Conservation (phyloP, 306 rosid species). For the Glycyrrhiza uralensis region DNA sequence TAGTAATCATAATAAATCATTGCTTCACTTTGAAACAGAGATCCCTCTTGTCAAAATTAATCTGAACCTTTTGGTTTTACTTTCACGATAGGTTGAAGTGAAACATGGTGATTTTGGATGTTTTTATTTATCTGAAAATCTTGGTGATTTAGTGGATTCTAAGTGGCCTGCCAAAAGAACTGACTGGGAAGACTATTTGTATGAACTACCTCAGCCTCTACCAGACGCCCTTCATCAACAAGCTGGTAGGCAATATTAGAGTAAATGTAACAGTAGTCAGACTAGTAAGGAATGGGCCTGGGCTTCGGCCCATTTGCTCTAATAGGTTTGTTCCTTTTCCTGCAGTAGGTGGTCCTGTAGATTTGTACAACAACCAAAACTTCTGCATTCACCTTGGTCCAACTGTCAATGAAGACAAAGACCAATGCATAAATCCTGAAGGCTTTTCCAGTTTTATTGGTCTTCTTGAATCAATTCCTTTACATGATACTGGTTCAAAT, state of each 20-base stretch:
- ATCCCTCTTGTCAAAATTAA: constrained; percentile 13
- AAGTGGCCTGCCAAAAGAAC: constrained; percentile 39
- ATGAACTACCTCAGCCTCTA: constrained; percentile 61
- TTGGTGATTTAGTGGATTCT: constrained; percentile 57
- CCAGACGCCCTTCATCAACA: constrained; percentile 51
- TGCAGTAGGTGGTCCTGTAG: constrained; percentile 58
- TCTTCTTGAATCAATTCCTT: constrained; percentile 88
- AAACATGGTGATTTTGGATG: constrained; percentile 68
- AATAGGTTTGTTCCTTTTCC: constrained; percentile 21
- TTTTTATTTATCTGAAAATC: constrained; percentile 84
- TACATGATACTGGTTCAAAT: constrained; percentile 58
- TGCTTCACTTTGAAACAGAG: constrained; percentile 18
- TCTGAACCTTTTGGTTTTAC: constrained; percentile 18
- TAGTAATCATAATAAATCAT: background rate
- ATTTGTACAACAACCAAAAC: constrained; percentile 64
- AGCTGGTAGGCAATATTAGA: constrained; percentile 76
- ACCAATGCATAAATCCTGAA: constrained; percentile 81
- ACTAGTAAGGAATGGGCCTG: no score
- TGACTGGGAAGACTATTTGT: constrained; percentile 45
- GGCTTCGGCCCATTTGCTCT: no score
- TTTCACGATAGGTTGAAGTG: constrained; percentile 66
- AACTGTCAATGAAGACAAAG: constrained; percentile 46
- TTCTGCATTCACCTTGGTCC: constrained; percentile 71
- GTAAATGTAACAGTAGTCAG: no score
- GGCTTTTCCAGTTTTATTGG: constrained; percentile 79